These are phyloP conservation scores for Globisporangium viniferum DNA, from an alignment of 352 stramenopile species.

Conservation along the genomic window DNA sequence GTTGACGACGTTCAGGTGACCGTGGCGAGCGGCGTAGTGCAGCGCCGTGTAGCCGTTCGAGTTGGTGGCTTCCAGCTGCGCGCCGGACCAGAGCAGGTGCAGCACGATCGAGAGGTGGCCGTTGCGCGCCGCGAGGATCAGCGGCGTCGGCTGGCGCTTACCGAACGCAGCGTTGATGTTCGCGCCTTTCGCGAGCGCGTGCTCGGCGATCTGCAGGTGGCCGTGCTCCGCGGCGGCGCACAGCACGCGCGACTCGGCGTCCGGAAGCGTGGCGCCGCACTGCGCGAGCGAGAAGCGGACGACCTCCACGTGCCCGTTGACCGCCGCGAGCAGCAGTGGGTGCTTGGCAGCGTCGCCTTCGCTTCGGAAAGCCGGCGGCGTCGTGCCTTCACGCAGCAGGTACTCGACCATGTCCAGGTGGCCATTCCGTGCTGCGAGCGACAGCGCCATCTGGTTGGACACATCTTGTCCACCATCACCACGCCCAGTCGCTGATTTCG, in stretches of 20 bases:
- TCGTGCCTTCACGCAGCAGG: slow-evolving; percentile 21
- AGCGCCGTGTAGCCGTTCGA: slow-evolving; percentile 47
- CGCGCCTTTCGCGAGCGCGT: slow-evolving; percentile 38
- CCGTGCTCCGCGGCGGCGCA: slow-evolving; percentile 44
- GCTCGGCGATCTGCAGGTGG: slow-evolving; percentile 51
- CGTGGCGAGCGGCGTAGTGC: slow-evolving; percentile 50
- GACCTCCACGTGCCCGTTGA: slow-evolving; percentile 42
- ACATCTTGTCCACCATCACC: background rate
- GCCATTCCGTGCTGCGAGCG: slow-evolving; percentile 47
- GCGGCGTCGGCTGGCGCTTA: slow-evolving; percentile 32
- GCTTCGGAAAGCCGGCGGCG: slow-evolving; percentile 3
- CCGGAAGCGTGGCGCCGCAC: slow-evolving; percentile 30
- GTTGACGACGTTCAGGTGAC: slow-evolving; percentile 53
- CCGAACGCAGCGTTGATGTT: slow-evolving; percentile 32
- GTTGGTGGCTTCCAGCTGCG: slow-evolving; percentile 38
- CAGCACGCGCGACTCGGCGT: slow-evolving; percentile 38
- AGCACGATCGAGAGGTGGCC: slow-evolving; percentile 46
- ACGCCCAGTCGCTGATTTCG: slow-evolving; percentile 6
- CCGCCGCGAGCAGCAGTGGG: slow-evolving; percentile 41
- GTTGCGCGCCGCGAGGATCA: slow-evolving; percentile 48
- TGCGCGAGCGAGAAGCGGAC: slow-evolving; percentile 40
- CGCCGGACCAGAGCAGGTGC: slow-evolving; percentile 44
- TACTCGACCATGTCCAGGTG: slow-evolving; percentile 55
- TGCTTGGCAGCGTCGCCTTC: slow-evolving; percentile 23
- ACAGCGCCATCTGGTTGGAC: slow-evolving; percentile 37